Conservation (phyloP, 176 grass and related monocot species). For the Phoenix roebelenii region DNA sequence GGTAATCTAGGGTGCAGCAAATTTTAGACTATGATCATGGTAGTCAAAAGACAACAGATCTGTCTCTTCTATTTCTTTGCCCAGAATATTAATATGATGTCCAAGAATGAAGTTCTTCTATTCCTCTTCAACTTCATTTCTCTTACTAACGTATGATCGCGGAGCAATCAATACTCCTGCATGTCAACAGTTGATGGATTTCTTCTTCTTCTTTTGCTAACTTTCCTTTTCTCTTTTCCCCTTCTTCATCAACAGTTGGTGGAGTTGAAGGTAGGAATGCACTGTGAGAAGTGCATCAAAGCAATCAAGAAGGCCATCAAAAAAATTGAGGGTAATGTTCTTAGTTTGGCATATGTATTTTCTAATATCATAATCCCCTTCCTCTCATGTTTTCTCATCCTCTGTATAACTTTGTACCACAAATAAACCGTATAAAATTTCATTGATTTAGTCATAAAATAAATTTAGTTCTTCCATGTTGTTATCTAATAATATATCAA, state of each 20-base stretch:
- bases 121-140: no score
- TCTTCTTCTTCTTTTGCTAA: not conserved
- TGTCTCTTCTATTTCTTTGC: constrained; percentile 1
- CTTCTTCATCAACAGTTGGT: constrained; percentile 38
- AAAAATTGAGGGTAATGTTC: constrained; percentile 57
- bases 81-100: not conserved
- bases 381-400: no score
- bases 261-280: constrained; percentile 91
- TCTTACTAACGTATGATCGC: no score
- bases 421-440: not conserved
- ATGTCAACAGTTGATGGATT: no score
- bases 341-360: not conserved
- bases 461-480: not conserved
- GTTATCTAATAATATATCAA: not conserved
- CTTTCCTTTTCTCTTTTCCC: not conserved
- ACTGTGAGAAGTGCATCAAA: constrained; percentile 91
- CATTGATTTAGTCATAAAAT: not conserved
- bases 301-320: constrained; percentile 92
- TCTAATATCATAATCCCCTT: no score
- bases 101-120: no score
- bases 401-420: no score
- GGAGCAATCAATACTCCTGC: no score
- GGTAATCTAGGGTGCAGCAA: no score
- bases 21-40: no score
- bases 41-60: no score